phyloP scores from a whole-genome alignment of 305 asterid species.

The Fraxinus platypoda region DNA sequence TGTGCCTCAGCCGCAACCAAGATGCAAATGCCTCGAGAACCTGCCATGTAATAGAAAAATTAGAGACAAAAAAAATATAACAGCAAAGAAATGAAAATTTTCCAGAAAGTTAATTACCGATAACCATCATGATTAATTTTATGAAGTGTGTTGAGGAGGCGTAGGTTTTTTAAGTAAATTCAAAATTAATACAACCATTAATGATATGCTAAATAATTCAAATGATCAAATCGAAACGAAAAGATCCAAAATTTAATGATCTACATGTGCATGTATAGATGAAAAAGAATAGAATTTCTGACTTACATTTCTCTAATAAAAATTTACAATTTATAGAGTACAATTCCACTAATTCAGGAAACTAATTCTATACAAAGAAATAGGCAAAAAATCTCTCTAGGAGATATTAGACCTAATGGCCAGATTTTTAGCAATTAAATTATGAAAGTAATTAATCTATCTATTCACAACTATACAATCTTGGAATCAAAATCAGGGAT shows the following conservation, averaged over 20 bases:
- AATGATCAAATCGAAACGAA: constrained; percentile 2
- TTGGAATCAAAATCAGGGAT: not conserved
- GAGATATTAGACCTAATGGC: not conserved
- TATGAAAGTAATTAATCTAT: not conserved
- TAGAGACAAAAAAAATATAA: constrained; percentile 22
- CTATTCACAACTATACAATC: not conserved
- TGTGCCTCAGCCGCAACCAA: constrained; percentile 93
- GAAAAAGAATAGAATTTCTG: not conserved
- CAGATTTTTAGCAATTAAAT: not conserved
- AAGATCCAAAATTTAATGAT: constrained; percentile 3
- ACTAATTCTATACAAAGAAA: not conserved
- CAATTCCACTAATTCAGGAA: not conserved
- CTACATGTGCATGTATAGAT: not conserved
- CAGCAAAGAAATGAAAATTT: constrained; percentile 18
- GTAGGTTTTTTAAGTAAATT: not conserved
- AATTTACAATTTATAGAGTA: not conserved
- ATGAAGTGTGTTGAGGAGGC: not conserved
- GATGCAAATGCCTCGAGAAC: constrained; percentile 98
- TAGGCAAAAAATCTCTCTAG: not conserved
- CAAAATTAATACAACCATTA: not conserved
- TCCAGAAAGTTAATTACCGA: constrained; percentile 12
- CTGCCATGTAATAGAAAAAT: constrained; percentile 44
- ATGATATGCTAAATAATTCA: constrained; percentile 21
- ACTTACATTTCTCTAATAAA: not conserved
- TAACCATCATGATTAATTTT: not conserved